A percentile compares a stretch with the other conserved stretches of the same genome.
phyloP scores from a whole-genome alignment of 306 rosid species.

The Dalbergia oliveri region DNA sequence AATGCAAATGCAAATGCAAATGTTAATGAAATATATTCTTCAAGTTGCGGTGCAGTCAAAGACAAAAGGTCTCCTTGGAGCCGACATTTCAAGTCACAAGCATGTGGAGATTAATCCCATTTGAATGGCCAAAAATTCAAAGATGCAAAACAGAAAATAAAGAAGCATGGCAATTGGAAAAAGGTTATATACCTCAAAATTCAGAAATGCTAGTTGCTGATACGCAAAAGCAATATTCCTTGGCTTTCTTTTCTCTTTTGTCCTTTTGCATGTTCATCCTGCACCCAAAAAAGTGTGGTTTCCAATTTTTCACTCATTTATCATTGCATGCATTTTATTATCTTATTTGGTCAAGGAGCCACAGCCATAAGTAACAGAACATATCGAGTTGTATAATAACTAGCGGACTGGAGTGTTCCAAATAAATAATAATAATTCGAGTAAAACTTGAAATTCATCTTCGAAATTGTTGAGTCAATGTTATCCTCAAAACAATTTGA shows the following conservation, averaged over 20 bases:
- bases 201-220: conserved; percentile 37
- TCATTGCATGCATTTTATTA: neutral
- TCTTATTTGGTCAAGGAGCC: conserved; percentile 5
- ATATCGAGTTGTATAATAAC: neutral
- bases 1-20: neutral
- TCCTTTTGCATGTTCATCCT: conserved; percentile 22
- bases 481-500: too few species aligned
- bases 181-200: conserved; percentile 6
- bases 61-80: neutral
- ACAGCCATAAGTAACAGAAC: neutral
- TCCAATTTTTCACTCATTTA: neutral
- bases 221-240: conserved; percentile 49
- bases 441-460: too few species aligned
- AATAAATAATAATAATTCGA: too few species aligned
- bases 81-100: conserved; percentile 4
- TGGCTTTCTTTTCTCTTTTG: conserved; percentile 15
- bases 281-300: neutral
- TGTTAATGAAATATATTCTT: neutral
- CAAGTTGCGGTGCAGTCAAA: conserved; percentile 13
- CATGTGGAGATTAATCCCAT: conserved; percentile 31
- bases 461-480: too few species aligned
- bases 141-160: conserved; percentile 15
- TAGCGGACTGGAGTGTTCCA: too few species aligned
- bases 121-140: conserved; percentile 43
- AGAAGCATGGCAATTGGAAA: conserved; percentile 7